Evolutionary conservation across 768 basidiomycete species (phyloP), one percentile per base, ranked within the genome.

Genomic region (Mrakia gelida): DNA sequence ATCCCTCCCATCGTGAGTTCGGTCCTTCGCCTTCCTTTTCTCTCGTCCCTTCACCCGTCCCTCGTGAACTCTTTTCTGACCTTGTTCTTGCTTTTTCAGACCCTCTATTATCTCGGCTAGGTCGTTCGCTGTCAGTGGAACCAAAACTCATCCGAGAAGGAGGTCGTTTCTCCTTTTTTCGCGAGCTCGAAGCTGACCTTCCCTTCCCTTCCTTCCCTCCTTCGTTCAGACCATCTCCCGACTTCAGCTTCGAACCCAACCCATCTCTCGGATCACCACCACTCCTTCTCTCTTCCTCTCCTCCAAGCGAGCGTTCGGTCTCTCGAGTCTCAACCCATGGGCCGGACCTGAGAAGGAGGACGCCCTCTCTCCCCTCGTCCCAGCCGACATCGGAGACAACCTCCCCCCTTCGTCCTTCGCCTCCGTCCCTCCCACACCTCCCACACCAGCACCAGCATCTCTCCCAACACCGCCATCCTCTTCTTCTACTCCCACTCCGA

Each of bases 311-410:
- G 49, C 63, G 0, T 72, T 70, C 67, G 3, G 18, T 10, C 67
- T 70, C 7, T 30, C 65, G 28, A 9, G 13, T 21, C 65, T 67
- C 65, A 70, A 70, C 67, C 67, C 67, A 5, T 70, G 18, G 21
- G 32, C 41, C 1, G 4, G 13, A 7, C 13, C 5, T 5, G n/a
- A n/a, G 8, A 52, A 75, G 63, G 43, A 32, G 10, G 45, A 68
- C 41, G 3, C 61, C 38, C 32, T 41, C 70, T 45, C 26, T 26
- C 70, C 70, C 32, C 54, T 49, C 21, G 45, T 52, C 13, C 68
- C 75, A 28, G 30, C 75, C 67, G 76, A 77, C 65, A 68, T 75
- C 63, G 63, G 26, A 43, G 65, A 43, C 65, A 15, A 13, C 52
- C 52, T 73, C 54, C 45, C 41, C 21, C 28, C 71, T 26, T 23